These are phyloP conservation scores for Diaporthe batatas DNA, from an alignment of 2,329 filamentous ascomycete species.

Conservation along the genomic window DNA sequence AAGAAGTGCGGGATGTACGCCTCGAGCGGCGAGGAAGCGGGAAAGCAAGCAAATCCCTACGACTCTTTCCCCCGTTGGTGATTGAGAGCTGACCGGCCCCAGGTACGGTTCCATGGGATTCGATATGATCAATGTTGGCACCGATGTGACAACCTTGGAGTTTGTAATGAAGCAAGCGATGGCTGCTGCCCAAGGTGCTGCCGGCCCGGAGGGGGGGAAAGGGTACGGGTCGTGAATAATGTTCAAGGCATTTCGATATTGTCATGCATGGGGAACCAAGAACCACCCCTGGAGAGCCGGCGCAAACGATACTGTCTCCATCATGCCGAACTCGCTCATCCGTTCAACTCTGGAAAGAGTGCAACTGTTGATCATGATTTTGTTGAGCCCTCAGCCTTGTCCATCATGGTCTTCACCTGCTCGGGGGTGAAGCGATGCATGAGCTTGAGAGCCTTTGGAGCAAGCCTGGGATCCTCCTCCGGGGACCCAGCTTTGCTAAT, in stretches of 20 bases:
- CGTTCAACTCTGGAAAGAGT: neutral
- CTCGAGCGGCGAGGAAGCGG: constrained; percentile 68
- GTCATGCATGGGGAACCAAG: neutral
- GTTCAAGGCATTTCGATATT: neutral
- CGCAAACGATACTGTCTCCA: neutral
- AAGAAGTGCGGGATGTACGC: constrained; percentile 76
- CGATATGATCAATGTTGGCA: constrained; percentile 71
- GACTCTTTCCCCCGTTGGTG: no score
- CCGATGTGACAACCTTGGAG: constrained; percentile 67
- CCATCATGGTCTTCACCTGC: constrained; percentile 78
- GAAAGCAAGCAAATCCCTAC: constrained; percentile 44
- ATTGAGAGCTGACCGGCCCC: neutral
- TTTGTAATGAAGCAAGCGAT: constrained; percentile 61
- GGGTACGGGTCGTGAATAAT: constrained; percentile 56
- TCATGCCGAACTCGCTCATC: neutral
- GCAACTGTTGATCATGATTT: neutral
- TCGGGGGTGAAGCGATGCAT: constrained; percentile 82
- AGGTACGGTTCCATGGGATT: constrained; percentile 68
- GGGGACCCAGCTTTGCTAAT: constrained; percentile 69
- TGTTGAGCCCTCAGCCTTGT: constrained; percentile 61
- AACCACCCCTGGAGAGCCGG: neutral
- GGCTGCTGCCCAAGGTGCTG: constrained; percentile 59
- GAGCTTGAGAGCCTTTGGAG: constrained; percentile 74
- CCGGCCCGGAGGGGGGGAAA: constrained; percentile 53
- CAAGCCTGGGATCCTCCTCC: constrained; percentile 66